phyloP scores from a whole-genome alignment of 1,284 basidiomycete genomes.

The Acaromyces ingoldii region DNA sequence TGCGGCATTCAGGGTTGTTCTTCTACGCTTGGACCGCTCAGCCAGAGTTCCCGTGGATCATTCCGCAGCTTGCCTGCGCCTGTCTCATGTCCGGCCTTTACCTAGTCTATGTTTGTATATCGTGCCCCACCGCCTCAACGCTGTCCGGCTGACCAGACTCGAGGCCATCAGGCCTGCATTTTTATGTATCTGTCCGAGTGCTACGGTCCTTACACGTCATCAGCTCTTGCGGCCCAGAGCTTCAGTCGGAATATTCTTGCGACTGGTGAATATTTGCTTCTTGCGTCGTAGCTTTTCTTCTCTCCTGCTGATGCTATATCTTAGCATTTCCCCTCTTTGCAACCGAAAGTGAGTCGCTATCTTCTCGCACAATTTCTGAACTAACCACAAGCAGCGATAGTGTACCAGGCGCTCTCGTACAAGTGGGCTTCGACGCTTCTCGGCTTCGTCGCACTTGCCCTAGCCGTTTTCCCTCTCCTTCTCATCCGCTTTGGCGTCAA shows the following conservation, averaged over 20 bases:
- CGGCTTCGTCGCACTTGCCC: constrained; percentile 58
- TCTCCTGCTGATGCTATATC: neutral
- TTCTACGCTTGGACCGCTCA: constrained; percentile 48
- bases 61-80: constrained; percentile 14
- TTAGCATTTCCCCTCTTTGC: constrained; percentile 32
- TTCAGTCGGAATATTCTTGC: constrained; percentile 58
- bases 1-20: constrained; percentile 33
- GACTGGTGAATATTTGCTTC: neutral
- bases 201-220: constrained; percentile 62
- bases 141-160: neutral
- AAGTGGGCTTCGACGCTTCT: constrained; percentile 69
- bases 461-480: constrained; percentile 65
- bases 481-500: constrained; percentile 60
- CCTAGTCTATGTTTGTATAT: constrained; percentile 39
- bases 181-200: constrained; percentile 15
- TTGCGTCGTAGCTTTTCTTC: neutral
- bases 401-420: constrained; percentile 62
- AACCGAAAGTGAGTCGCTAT: constrained; percentile 31
- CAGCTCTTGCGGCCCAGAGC: constrained; percentile 72
- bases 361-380: neutral
- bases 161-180: neutral
- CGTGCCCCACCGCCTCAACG: neutral
- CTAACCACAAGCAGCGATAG: neutral
- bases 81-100: constrained; percentile 33
- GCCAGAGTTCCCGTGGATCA: constrained; percentile 8